These are phyloP conservation scores for Leccinum truebloodii DNA, from an alignment of 768 basidiomycete species.

Conservation along the genomic window DNA sequence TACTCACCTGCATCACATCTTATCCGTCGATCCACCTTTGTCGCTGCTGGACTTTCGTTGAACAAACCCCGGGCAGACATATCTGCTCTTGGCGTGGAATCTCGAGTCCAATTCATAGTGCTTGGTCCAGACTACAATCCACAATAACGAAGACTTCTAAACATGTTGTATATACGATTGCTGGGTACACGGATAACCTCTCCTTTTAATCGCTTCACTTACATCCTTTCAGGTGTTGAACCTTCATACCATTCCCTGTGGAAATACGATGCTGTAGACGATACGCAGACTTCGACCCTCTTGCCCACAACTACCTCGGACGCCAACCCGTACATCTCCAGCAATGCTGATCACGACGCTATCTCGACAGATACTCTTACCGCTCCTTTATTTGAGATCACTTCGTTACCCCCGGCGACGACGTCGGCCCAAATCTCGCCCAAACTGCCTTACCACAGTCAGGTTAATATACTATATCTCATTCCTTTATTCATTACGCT, in stretches of 20 bases:
- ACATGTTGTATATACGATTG: slow-evolving; percentile 23
- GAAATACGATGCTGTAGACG: slow-evolving; percentile 38
- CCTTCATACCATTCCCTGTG: slow-evolving; percentile 39
- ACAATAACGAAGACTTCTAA: slow-evolving; percentile 13
- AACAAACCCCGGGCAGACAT: slow-evolving; percentile 61
- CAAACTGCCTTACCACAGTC: slow-evolving; percentile 24
- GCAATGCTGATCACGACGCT: not conserved
- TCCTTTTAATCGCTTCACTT: slow-evolving; percentile 2
- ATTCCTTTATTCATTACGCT: slow-evolving; percentile 29
- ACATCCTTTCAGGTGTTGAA: slow-evolving; percentile 12
- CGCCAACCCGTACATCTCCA: not conserved
- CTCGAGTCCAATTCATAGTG: slow-evolving; percentile 45
- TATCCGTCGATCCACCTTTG: slow-evolving; percentile 74
- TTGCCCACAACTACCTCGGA: slow-evolving; percentile 7
- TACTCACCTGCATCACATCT: slow-evolving; percentile 76
- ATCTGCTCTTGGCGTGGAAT: slow-evolving; percentile 63
- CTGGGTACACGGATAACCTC: slow-evolving; percentile 13
- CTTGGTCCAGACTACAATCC: slow-evolving; percentile 39
- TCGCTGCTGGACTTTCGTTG: slow-evolving; percentile 72
- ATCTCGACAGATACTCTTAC: slow-evolving; percentile 13
- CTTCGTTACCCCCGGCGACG: slow-evolving; percentile 32
- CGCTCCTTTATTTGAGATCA: slow-evolving; percentile 34
- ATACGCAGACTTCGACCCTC: slow-evolving; percentile 14
- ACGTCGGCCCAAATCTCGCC: slow-evolving; percentile 13
- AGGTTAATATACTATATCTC: slow-evolving; percentile 29